These are phyloP conservation scores for Exserohilum turcica DNA, from an alignment of 2,329 filamentous ascomycete genomes.

Conservation along the genomic window DNA sequence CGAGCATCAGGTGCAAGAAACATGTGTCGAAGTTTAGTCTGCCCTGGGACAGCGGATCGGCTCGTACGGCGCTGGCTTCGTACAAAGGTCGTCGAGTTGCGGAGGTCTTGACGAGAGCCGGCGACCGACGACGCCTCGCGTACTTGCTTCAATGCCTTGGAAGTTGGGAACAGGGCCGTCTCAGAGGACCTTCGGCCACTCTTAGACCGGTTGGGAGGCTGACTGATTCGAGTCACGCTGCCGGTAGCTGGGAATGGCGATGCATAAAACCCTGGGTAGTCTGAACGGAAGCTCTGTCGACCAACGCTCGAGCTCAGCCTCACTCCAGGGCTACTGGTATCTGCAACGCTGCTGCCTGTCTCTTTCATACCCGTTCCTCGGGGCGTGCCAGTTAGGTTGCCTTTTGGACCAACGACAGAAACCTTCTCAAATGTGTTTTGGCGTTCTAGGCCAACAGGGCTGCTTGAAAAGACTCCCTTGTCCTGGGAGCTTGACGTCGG, in stretches of 20 bases:
- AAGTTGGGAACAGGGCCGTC: conserved; percentile 25
- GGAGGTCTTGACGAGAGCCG: conserved; percentile 19
- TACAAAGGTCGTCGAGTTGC: conserved; percentile 24
- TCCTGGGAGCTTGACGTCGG: conserved; percentile 9
- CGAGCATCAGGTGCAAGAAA: conserved; percentile 35
- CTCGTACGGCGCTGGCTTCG: conserved; percentile 24
- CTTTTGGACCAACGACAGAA: conserved; percentile 39
- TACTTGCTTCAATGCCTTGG: conserved; percentile 18
- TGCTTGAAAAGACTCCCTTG: conserved; percentile 1
- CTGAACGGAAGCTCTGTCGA: conserved; percentile 16
- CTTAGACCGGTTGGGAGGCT: conserved; percentile 5
- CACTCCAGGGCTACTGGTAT: conserved; percentile 43
- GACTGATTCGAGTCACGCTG: conserved; percentile 30
- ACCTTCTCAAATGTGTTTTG: conserved; percentile 47
- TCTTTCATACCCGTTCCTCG: conserved; percentile 44
- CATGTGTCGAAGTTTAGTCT: conserved; percentile 45
- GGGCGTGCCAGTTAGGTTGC: conserved; percentile 47
- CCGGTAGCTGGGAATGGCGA: conserved; percentile 26
- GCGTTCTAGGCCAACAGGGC: conserved; percentile 19
- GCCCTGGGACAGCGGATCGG: conserved; percentile 40
- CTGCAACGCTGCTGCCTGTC: conserved; percentile 47
- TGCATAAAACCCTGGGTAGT: conserved; percentile 29
- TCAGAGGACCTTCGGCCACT: conserved; percentile 32
- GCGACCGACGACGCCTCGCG: conserved; percentile 18
- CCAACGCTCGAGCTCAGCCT: conserved; percentile 26